phyloP scores from a whole-genome alignment of 345 rosid species.

The Moricandia moricandioides region DNA sequence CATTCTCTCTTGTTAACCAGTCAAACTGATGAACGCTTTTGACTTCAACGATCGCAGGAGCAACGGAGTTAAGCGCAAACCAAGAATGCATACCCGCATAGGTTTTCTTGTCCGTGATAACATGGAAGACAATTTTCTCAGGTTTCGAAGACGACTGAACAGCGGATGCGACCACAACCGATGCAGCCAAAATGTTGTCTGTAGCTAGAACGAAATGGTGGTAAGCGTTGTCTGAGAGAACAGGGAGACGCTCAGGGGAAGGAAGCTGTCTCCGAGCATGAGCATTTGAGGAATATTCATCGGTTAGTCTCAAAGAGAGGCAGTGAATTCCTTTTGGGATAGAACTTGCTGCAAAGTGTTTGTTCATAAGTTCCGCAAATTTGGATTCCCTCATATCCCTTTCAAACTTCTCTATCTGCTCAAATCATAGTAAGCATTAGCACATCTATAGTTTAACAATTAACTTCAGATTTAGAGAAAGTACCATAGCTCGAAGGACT shows the following conservation, averaged over 20 bases:
- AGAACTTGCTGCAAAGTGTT: slow-evolving; percentile 98
- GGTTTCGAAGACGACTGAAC: slow-evolving; percentile 80
- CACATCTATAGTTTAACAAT: background rate
- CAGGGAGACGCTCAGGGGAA: slow-evolving; percentile 91
- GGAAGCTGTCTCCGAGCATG: slow-evolving; percentile 97
- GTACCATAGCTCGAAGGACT: slow-evolving; percentile 84
- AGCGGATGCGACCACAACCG: slow-evolving; percentile 92
- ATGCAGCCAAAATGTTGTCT: slow-evolving; percentile 96
- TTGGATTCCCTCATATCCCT: slow-evolving; percentile 86
- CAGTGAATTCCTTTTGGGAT: slow-evolving; percentile 97
- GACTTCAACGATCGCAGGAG: slow-evolving; percentile 93
- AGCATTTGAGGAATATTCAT: slow-evolving; percentile 98
- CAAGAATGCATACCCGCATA: slow-evolving; percentile 99
- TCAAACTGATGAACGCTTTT: slow-evolving; percentile 98
- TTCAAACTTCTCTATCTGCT: slow-evolving; percentile 91
- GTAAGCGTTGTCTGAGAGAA: slow-evolving; percentile 87
- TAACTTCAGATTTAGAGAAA: background rate
- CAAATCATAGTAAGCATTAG: slow-evolving; percentile 6
- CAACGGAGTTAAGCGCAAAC: slow-evolving; percentile 85
- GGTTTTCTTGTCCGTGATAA: slow-evolving; percentile 98
- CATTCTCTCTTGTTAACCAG: slow-evolving; percentile 97
- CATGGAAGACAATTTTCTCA: slow-evolving; percentile 89
- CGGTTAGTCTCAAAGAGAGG: slow-evolving; percentile 90
- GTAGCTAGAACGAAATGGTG: slow-evolving; percentile 89
- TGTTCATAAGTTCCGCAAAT: slow-evolving; percentile 93